These are phyloP conservation scores for Prinsepia uniflora DNA, from an alignment of 306 rosid genomes.

Conservation along the genomic window DNA sequence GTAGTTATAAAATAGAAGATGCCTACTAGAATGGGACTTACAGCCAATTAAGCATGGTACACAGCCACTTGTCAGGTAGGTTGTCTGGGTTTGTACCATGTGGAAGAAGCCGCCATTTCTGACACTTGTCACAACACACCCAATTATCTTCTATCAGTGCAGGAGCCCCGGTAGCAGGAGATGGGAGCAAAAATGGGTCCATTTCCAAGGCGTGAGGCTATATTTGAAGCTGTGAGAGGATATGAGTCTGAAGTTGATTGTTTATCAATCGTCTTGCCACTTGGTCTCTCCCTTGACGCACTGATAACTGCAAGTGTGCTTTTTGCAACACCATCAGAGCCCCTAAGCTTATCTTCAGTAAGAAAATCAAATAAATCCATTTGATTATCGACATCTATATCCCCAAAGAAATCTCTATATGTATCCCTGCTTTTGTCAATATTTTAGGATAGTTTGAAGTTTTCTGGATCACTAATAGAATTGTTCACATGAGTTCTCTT, in stretches of 20 bases:
- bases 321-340: conserved; percentile 47
- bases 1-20: conserved; percentile 5
- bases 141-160: conserved; percentile 52
- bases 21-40: conserved; percentile 56
- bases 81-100: conserved; percentile 59
- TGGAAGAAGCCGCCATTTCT: conserved; percentile 95
- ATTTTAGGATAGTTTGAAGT: conserved; percentile 41
- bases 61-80: conserved; percentile 92
- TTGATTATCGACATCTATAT: conserved; percentile 54
- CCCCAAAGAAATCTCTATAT: conserved; percentile 74
- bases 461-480: conserved; percentile 51
- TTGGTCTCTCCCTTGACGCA: conserved; percentile 50
- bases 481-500: conserved; percentile 40
- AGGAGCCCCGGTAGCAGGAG: conserved; percentile 50
- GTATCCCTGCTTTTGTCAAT: conserved; percentile 46
- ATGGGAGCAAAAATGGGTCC: conserved; percentile 39
- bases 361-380: conserved; percentile 40
- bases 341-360: conserved; percentile 46
- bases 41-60: conserved; percentile 98
- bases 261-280: conserved; percentile 52
- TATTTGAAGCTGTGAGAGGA: conserved; percentile 42
- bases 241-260: conserved; percentile 32
- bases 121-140: conserved; percentile 87
- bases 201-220: conserved; percentile 33
- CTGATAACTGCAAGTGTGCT: conserved; percentile 31